Evolutionary conservation across 2,329 filamentous ascomycete species (phyloP).

Genomic region (Fusarium torulosum): DNA sequence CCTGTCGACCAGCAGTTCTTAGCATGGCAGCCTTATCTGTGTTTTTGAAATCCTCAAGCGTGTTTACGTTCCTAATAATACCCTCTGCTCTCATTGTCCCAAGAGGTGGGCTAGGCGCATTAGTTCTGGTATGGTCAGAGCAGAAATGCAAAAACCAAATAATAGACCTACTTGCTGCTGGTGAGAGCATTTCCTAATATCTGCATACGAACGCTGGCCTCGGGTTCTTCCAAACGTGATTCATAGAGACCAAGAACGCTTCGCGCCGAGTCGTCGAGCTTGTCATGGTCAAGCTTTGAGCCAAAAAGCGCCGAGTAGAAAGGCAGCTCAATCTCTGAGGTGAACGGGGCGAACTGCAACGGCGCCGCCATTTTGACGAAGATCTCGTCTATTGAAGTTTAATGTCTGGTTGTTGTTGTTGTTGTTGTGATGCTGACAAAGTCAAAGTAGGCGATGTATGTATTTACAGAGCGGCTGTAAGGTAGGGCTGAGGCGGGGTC

Average conservation of each 20-base stretch:
- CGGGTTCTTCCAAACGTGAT: slow-evolving; percentile 78
- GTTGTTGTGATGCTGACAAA: slow-evolving; percentile 16
- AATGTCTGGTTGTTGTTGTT: not conserved
- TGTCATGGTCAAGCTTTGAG: slow-evolving; percentile 96
- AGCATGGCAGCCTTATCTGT: slow-evolving; percentile 84
- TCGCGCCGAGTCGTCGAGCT: slow-evolving; percentile 92
- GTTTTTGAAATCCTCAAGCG: slow-evolving; percentile 90
- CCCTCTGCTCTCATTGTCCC: slow-evolving; percentile 87
- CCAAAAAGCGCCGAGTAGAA: slow-evolving; percentile 95
- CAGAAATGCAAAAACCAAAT: slow-evolving; percentile 34
- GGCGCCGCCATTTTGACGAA: slow-evolving; percentile 62
- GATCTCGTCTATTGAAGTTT: not conserved
- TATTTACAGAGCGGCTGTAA: not conserved
- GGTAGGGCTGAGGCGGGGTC: slow-evolving; percentile 36
- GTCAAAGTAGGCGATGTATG: not conserved
- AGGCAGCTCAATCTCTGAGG: slow-evolving; percentile 92
- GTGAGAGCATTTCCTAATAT: slow-evolving; percentile 88
- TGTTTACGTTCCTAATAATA: slow-evolving; percentile 96
- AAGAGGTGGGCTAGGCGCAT: slow-evolving; percentile 69
- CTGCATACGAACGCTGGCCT: slow-evolving; percentile 88
- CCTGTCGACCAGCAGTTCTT: slow-evolving; percentile 81
- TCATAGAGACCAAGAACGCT: slow-evolving; percentile 91
- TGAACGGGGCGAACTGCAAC: slow-evolving; percentile 85
- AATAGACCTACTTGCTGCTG: slow-evolving; percentile 77
- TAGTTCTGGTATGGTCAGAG: slow-evolving; percentile 47